Conservation (phyloP, 805 yeast genomes). For the Candida xiaguanensis region DNA sequence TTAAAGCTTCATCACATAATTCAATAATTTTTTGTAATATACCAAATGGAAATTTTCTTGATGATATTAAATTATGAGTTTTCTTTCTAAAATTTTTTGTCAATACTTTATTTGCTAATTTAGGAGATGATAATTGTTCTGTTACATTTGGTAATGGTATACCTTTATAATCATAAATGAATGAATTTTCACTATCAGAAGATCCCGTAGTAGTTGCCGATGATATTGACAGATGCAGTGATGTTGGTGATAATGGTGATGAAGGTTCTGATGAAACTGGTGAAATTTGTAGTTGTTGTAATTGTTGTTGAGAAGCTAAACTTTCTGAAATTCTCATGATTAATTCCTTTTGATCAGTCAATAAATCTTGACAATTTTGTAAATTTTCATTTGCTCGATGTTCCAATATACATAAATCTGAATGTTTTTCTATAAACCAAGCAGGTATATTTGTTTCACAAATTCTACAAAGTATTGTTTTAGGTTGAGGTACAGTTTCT, state of each 20-base stretch:
- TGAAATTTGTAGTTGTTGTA: slow-evolving; percentile 1
- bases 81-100: slow-evolving; percentile 12
- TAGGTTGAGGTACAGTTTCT: slow-evolving; percentile 70
- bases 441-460: slow-evolving; percentile 90
- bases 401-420: slow-evolving; percentile 81
- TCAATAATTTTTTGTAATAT: slow-evolving; percentile 55
- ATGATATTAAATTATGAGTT: slow-evolving; percentile 23
- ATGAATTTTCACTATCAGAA: slow-evolving; percentile 9
- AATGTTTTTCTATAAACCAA: slow-evolving; percentile 95
- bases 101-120: slow-evolving; percentile 16
- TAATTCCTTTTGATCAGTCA: slow-evolving; percentile 64
- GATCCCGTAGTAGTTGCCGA: slow-evolving; percentile 14
- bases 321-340: slow-evolving; percentile 44
- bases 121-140: slow-evolving; percentile 12
- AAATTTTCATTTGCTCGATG: slow-evolving; percentile 78
- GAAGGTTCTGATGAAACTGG: slow-evolving; percentile 2
- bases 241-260: slow-evolving; percentile 9
- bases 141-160: slow-evolving; percentile 39
- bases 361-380: slow-evolving; percentile 67
- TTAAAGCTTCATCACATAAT: slow-evolving; percentile 70
- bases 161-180: slow-evolving; percentile 53
- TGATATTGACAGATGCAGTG: slow-evolving; percentile 16
- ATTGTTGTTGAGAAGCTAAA: slow-evolving; percentile 21
- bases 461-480: slow-evolving; percentile 79
- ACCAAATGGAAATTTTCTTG: slow-evolving; percentile 60